Conservation (phyloP, 2,329 filamentous ascomycete species). For the Claviceps purpurea region DNA sequence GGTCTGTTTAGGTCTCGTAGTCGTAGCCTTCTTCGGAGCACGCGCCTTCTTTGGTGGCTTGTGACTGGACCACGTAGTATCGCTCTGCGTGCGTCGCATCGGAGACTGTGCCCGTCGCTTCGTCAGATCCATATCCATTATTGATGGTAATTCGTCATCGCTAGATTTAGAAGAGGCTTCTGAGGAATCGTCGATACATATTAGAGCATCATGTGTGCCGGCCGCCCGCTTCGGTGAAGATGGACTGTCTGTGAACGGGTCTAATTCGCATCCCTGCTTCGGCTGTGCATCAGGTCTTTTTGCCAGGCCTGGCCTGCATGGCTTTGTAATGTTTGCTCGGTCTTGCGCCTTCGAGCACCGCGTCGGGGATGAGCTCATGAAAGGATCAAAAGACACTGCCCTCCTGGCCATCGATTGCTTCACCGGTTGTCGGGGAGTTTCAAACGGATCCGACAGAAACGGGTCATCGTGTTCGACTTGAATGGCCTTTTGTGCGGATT, state of each 20-base stretch:
- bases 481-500: not conserved
- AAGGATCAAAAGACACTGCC: slow-evolving; percentile 9
- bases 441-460: slow-evolving; percentile 20
- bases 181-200: slow-evolving; percentile 23
- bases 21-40: slow-evolving; percentile 19
- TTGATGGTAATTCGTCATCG: slow-evolving; percentile 38
- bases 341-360: not conserved
- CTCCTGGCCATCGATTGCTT: not conserved
- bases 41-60: slow-evolving; percentile 22
- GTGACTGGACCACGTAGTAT: slow-evolving; percentile 11
- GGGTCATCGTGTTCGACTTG: not conserved
- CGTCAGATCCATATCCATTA: slow-evolving; percentile 26
- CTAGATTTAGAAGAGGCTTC: slow-evolving; percentile 21
- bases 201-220: slow-evolving; percentile 11
- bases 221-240: not conserved
- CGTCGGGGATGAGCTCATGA: slow-evolving; percentile 7
- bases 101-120: slow-evolving; percentile 10
- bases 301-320: not conserved
- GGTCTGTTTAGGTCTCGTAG: slow-evolving; percentile 28
- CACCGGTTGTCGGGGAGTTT: slow-evolving; percentile 17
- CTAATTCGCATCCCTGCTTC: not conserved
- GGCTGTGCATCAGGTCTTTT: not conserved
- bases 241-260: not conserved
- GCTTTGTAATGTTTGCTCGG: not conserved
- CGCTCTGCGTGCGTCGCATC: slow-evolving; percentile 19